Conservation (phyloP, 2,329 filamentous ascomycete genomes). For the Pleomassaria siparia region DNA sequence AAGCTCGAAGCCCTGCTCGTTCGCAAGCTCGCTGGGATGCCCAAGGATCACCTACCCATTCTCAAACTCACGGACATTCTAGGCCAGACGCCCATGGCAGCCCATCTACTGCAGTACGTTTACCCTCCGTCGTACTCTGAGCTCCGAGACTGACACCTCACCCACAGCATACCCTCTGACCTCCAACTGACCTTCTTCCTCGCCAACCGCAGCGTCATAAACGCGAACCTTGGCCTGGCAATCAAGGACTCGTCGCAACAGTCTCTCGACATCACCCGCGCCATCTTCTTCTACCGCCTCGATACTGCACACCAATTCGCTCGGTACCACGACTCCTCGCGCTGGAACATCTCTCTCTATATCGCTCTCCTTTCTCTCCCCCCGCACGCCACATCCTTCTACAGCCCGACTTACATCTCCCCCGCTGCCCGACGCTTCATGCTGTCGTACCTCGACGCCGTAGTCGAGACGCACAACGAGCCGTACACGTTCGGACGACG, state of each 20-base stretch:
- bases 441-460: slow-evolving; percentile 17
- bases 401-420: slow-evolving; percentile 8
- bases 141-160: not conserved
- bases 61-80: slow-evolving; percentile 16
- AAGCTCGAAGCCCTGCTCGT: slow-evolving; percentile 6
- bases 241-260: slow-evolving; percentile 15
- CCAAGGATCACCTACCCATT: slow-evolving; percentile 9
- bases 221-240: slow-evolving; percentile 4
- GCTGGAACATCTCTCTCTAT: slow-evolving; percentile 27
- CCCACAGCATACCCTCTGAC: slow-evolving; percentile 18
- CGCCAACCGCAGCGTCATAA: slow-evolving; percentile 13
- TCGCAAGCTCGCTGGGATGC: slow-evolving; percentile 12
- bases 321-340: slow-evolving; percentile 21
- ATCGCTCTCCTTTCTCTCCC: slow-evolving; percentile 15
- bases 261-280: slow-evolving; percentile 14
- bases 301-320: slow-evolving; percentile 20
- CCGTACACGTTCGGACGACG: slow-evolving; percentile 12
- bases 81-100: slow-evolving; percentile 4
- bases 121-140: not conserved
- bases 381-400: slow-evolving; percentile 5
- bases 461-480: slow-evolving; percentile 23
- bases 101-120: slow-evolving; percentile 11
- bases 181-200: slow-evolving; percentile 26
- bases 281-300: slow-evolving; percentile 28
- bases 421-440: slow-evolving; percentile 15